phyloP scores from a whole-genome alignment of 148 eudicot species.

The Vaccinium darrowii region DNA sequence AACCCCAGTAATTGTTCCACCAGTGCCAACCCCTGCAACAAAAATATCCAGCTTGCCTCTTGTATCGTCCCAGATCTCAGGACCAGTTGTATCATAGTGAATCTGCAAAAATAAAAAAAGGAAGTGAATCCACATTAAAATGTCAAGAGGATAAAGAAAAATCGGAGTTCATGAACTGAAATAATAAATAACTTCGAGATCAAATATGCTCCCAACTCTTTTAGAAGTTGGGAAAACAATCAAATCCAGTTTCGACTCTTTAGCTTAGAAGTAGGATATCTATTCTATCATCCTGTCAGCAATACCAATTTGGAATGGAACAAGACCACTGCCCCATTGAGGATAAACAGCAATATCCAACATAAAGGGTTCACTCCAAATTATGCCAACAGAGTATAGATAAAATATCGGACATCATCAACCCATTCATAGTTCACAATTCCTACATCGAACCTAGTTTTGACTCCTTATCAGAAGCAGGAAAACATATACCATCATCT shows the following conservation, averaged over 20 bases:
- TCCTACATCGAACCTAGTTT: too few species aligned
- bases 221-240: background rate
- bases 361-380: background rate
- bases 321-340: background rate
- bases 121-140: background rate
- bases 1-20: constrained; percentile 92
- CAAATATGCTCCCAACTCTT: background rate
- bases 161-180: background rate
- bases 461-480: too few species aligned
- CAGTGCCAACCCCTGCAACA: constrained; percentile 95
- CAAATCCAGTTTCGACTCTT: background rate
- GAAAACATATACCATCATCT: too few species aligned
- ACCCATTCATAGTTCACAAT: too few species aligned
- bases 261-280: background rate
- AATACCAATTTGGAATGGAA: background rate
- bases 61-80: constrained; percentile 99
- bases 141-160: background rate
- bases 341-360: background rate
- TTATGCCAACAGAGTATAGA: background rate
- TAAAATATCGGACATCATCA: background rate
- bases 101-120: constrained; percentile 41
- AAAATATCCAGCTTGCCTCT: constrained; percentile 90
- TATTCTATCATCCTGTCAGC: background rate
- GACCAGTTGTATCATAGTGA: constrained; percentile 97
- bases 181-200: background rate